A percentile compares a stretch with the other conserved stretches of the same genome.
These are phyloP conservation scores for Dioscorea zingiberensis DNA, from an alignment of 106 monocot genomes.

Conservation along the genomic window DNA sequence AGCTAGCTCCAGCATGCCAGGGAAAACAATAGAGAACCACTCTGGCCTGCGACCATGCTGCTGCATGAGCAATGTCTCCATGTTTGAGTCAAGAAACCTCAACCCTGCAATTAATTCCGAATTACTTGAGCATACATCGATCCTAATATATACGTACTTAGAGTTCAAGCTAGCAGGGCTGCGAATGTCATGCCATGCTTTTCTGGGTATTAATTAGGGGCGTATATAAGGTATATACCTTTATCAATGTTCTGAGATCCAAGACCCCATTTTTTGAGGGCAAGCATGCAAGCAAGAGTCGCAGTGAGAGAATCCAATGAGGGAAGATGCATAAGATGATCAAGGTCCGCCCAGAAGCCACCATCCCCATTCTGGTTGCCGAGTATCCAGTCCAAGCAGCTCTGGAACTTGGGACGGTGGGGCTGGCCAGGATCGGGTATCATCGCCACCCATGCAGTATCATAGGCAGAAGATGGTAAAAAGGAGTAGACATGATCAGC, in stretches of 20 bases:
- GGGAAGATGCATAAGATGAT: not conserved
- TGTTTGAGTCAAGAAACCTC: constrained; percentile 2
- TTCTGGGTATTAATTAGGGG: not conserved
- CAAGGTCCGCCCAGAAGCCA: constrained; percentile 9
- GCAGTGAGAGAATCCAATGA: not conserved
- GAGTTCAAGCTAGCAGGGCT: no score
- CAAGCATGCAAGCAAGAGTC: constrained; percentile 14
- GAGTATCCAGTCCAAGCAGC: constrained; percentile 8
- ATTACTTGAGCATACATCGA: not conserved
- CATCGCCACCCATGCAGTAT: constrained; percentile 16
- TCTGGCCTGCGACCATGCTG: not conserved
- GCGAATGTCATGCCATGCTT: no score
- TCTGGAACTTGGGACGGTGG: not conserved
- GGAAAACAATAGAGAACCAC: constrained; percentile 23
- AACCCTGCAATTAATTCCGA: constrained; percentile 2
- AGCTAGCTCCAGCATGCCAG: constrained; percentile 23
- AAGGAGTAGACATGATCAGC: constrained; percentile 9
- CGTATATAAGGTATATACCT: not conserved
- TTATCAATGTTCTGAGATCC: not conserved
- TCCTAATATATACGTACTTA: no score
- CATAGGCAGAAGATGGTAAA: constrained; percentile 5
- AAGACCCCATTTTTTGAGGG: constrained; percentile 2
- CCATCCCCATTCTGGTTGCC: constrained; percentile 2
- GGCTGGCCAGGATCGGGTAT: not conserved
- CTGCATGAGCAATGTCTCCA: not conserved